A percentile compares a stretch with the other conserved stretches of the same genome.
Evolutionary conservation across 345 rosid genomes (phyloP).

Genomic region (Corchorus olitorius): DNA sequence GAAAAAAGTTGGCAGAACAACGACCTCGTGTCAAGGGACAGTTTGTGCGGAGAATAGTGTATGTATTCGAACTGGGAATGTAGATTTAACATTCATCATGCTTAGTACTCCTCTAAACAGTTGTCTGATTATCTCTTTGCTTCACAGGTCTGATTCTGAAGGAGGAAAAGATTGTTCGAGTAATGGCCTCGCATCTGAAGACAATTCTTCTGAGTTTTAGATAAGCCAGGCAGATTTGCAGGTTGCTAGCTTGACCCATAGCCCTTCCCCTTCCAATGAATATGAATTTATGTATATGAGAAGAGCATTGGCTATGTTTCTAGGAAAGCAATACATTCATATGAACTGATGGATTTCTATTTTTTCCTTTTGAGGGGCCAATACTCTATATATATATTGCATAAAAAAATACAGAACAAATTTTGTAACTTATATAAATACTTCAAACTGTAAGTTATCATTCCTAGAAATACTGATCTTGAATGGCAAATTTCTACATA

Average conservation of each 20-base stretch:
- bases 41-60: constrained; percentile 33
- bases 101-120: background rate
- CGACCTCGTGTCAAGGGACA: constrained; percentile 37
- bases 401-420: background rate
- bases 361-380: background rate
- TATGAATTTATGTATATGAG: background rate
- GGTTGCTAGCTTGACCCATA: background rate
- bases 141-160: constrained; percentile 34
- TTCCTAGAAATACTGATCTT: background rate
- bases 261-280: constrained; percentile 8
- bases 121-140: constrained; percentile 1
- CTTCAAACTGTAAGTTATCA: background rate
- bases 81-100: background rate
- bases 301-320: background rate
- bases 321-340: background rate
- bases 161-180: constrained; percentile 27
- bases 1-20: constrained; percentile 39
- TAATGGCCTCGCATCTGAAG: constrained; percentile 29
- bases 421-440: background rate
- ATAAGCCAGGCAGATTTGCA: constrained; percentile 23
- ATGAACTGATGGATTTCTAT: background rate
- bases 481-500: background rate
- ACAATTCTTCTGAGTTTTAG: constrained; percentile 31
- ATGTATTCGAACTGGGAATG: constrained; percentile 2
- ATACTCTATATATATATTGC: background rate